A percentile compares a stretch with the other conserved stretches of the same genome.
phyloP scores from a whole-genome alignment of 2,329 filamentous ascomycete genomes.

The Aspergillus clavatus region DNA sequence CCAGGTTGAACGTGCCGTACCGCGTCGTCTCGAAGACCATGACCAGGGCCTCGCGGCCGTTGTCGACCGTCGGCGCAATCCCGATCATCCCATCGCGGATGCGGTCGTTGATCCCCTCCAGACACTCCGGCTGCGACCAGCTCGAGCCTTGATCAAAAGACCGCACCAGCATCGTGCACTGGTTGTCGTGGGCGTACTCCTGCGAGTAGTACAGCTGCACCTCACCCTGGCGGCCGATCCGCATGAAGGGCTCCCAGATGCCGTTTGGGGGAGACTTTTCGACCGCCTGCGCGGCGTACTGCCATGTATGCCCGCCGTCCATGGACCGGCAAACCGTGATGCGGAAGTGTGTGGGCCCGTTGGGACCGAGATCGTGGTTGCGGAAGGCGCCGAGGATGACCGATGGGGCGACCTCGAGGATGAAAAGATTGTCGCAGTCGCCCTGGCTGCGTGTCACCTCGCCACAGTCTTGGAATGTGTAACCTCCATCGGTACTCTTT shows the following conservation, averaged over 20 bases:
- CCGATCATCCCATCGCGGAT: constrained; percentile 42
- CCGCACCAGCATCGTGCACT: constrained; percentile 47
- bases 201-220: constrained; percentile 46
- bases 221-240: constrained; percentile 34
- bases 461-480: constrained; percentile 38
- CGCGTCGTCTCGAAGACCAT: constrained; percentile 47
- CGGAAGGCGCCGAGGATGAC: constrained; percentile 46
- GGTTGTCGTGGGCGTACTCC: constrained; percentile 44
- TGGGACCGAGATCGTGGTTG: constrained; percentile 41
- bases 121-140: constrained; percentile 42
- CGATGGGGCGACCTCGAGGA: constrained; percentile 38
- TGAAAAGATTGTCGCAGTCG: constrained; percentile 47
- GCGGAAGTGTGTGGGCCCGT: constrained; percentile 41
- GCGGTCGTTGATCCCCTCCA: constrained; percentile 38
- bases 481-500: constrained; percentile 43
- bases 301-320: constrained; percentile 44
- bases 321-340: constrained; percentile 48
- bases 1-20: constrained; percentile 39
- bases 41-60: constrained; percentile 34
- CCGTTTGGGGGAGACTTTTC: constrained; percentile 39
- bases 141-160: constrained; percentile 42
- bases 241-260: constrained; percentile 50
- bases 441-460: constrained; percentile 43
- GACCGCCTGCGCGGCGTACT: constrained; percentile 42
- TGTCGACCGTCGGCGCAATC: constrained; percentile 32